Evolutionary conservation across 139 green algal genomes (phyloP), one percentile per base, ranked within the genome.

Genomic region (Haematococcus sp.): DNA sequence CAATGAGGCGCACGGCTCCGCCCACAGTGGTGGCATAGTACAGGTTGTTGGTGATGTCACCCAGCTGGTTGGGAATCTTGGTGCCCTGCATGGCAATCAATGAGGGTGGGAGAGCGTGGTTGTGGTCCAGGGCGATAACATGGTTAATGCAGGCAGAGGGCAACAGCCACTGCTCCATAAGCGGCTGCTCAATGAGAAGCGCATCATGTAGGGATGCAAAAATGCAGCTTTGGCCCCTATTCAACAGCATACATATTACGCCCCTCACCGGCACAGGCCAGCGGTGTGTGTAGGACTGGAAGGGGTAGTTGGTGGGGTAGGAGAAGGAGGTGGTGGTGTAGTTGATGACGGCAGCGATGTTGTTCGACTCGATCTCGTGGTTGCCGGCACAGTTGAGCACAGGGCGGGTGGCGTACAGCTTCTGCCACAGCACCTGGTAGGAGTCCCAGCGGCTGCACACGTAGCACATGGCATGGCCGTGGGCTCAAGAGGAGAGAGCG

Each of bases 301-400:
- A 82, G 32, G 76, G 76, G 76, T 72, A 77, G 76, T 82, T 82
- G 52, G 27, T 43, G 13, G 76, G 76, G 70, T 67, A 82, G 63
- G 28, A 44, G 61, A 77, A 82, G 34, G 43, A 51, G 44, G 54
- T 58, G 66, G 65, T 82, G 35, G 64, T 77, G 31, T 70, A 77
- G 71, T 60, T 70, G 71, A 82, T 59, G 19, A 46, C n/a, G 17
- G 70, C 70, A 23, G 30, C 4, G 64, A 82, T 78, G 65, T 30
- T 64, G 23, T 1, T 51, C 0, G 17, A 43, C 68, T 82, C 40
- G 1, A 79, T 19, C 43, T 83, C 77, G 58, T 83, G 77, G 72
- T 83, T 83, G 22, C 63, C 77, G 4, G 46, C 43, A 46, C 68
- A 71, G 52, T 61, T 69, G 30, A 79, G 32, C 17, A 79, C 0